Percentiles rank a stretch among this genome's conserved stretches.
Conservation (phyloP, 1,284 basidiomycete genomes). For the Sporisorium exsertum region DNA sequence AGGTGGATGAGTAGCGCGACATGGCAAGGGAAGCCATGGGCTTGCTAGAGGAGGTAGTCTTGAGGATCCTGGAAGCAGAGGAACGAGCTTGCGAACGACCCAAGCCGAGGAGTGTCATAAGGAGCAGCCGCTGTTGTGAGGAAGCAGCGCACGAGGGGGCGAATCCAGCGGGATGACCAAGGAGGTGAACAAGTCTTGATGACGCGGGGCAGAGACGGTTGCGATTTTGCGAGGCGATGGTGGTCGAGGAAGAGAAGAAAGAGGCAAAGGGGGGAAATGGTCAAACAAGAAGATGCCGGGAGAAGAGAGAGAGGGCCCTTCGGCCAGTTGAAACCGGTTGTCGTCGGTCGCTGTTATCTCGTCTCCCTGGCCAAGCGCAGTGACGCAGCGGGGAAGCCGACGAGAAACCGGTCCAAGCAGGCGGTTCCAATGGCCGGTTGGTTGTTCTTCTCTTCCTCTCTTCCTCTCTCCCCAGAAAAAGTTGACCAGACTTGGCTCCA, state of each 20-base stretch:
- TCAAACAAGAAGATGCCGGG: background rate
- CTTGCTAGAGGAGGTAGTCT: constrained; percentile 14
- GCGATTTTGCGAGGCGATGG: background rate
- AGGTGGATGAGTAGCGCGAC: constrained; percentile 44
- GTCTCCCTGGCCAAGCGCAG: background rate
- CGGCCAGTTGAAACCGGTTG: constrained; percentile 2
- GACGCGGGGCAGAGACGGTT: background rate
- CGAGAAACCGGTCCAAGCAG: background rate
- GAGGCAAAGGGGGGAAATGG: background rate
- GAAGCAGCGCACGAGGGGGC: background rate
- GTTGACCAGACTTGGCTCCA: background rate
- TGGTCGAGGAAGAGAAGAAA: background rate
- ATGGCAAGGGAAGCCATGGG: constrained; percentile 20
- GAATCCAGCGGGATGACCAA: background rate
- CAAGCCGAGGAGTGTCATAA: constrained; percentile 45
- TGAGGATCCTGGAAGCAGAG: constrained; percentile 36
- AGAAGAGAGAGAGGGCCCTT: background rate
- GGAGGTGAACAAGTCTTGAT: too few relatives aligned
- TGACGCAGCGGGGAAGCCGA: constrained; percentile 20
- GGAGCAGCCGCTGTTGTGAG: constrained; percentile 23
- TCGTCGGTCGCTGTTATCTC: background rate
- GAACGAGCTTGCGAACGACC: constrained; percentile 45
- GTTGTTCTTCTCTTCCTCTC: background rate
- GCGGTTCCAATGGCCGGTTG: constrained; percentile 5
- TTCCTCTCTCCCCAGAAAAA: background rate